phyloP scores from a whole-genome alignment of 1,284 basidiomycete species.

The Leccinum fallax region DNA sequence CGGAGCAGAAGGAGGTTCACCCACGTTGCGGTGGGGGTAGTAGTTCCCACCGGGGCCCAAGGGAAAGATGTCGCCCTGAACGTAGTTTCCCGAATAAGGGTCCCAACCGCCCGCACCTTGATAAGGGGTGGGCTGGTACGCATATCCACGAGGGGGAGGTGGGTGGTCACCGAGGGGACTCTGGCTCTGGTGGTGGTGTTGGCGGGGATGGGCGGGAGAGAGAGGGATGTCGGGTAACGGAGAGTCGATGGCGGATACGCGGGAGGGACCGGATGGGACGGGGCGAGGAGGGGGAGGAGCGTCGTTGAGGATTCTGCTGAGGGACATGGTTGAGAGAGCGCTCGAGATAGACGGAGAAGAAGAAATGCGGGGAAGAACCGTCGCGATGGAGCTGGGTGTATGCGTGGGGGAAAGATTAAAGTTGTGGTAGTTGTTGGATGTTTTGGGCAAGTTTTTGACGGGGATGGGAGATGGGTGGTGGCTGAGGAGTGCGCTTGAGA shows the following conservation, averaged over 20 bases:
- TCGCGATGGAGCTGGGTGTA: neutral
- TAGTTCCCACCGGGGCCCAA: constrained; percentile 41
- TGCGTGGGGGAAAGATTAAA: neutral
- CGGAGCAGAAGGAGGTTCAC: constrained; percentile 27
- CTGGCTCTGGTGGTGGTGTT: constrained; percentile 32
- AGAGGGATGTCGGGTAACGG: constrained; percentile 32
- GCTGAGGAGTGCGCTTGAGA: constrained; percentile 24
- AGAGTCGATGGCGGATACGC: constrained; percentile 28
- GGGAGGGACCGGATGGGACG: constrained; percentile 13
- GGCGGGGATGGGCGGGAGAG: constrained; percentile 26
- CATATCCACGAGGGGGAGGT: constrained; percentile 34
- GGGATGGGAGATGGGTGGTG: constrained; percentile 14
- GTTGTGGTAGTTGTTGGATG: neutral
- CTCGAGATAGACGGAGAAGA: constrained; percentile 1
- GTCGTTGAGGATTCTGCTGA: constrained; percentile 75
- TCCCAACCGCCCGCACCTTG: constrained; percentile 44
- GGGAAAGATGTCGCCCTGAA: constrained; percentile 42
- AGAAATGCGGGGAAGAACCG: constrained; percentile 4
- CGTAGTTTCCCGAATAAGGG: constrained; percentile 42
- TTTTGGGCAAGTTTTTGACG: neutral
- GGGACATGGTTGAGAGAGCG: constrained; percentile 52
- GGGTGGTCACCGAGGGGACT: constrained; percentile 37
- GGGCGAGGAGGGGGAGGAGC: constrained; percentile 45
- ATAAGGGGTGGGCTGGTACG: constrained; percentile 39
- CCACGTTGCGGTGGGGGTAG: constrained; percentile 35